Conservation (phyloP, 495 filamentous ascomycete genomes). For the Zalerion maritima region DNA sequence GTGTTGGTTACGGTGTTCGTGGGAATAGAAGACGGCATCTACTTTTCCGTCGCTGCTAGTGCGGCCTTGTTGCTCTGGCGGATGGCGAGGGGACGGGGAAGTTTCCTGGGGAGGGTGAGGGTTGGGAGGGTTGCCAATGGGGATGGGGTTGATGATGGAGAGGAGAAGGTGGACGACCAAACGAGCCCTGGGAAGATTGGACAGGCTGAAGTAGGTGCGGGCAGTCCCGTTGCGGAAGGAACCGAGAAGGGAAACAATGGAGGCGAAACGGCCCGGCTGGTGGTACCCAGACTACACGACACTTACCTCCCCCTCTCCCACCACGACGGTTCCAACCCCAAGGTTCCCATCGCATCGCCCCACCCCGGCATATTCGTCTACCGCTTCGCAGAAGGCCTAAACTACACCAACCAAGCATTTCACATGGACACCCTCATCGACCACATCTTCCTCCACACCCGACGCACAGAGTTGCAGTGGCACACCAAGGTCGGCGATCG, state of each 20-base stretch:
- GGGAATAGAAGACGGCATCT: slow-evolving; percentile 38
- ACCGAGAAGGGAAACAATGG: too few species aligned
- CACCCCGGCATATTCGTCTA: slow-evolving; percentile 37
- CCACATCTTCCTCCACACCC: slow-evolving; percentile 26
- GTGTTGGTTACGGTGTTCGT: slow-evolving; percentile 37
- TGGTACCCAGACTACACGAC: slow-evolving; percentile 17
- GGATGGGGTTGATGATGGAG: too few species aligned
- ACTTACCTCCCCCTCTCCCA: slow-evolving; percentile 28
- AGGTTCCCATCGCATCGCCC: slow-evolving; percentile 21
- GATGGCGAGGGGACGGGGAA: slow-evolving; percentile 28
- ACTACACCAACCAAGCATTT: slow-evolving; percentile 35
- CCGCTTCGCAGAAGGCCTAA: slow-evolving; percentile 36
- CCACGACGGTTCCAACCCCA: slow-evolving; percentile 28
- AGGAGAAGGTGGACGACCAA: background rate
- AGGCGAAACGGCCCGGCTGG: too few species aligned
- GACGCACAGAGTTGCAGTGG: slow-evolving; percentile 20
- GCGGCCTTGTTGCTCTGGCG: slow-evolving; percentile 30
- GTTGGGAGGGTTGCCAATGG: too few species aligned
- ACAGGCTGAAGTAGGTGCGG: too few species aligned
- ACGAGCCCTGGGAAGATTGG: too few species aligned
- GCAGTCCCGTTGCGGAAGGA: too few species aligned
- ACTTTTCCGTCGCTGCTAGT: slow-evolving; percentile 29
- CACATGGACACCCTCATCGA: slow-evolving; percentile 32
- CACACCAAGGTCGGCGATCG: slow-evolving; percentile 26
- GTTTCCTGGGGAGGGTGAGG: slow-evolving; percentile 23